A percentile compares a stretch with the other conserved stretches of the same genome.
These are phyloP conservation scores for Chaetothyriales sp. DNA, from an alignment of 2,329 filamentous ascomycete genomes.

Conservation along the genomic window DNA sequence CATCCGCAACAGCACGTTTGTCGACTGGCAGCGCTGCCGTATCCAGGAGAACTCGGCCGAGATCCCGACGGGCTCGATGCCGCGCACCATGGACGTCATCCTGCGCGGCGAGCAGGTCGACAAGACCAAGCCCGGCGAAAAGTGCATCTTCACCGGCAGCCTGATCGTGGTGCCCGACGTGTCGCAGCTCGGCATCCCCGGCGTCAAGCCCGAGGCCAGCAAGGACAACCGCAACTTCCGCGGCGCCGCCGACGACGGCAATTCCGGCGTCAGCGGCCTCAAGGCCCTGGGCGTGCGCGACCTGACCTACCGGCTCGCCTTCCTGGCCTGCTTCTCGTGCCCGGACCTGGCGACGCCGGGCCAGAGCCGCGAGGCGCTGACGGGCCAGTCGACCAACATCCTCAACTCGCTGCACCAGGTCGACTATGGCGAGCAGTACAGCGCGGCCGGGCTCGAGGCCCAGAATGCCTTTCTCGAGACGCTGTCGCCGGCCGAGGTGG, in stretches of 20 bases:
- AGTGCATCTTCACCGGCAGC: constrained; percentile 93
- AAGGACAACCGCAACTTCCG: constrained; percentile 68
- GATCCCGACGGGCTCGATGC: constrained; percentile 97
- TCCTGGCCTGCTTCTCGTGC: constrained; percentile 38
- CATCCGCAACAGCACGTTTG: constrained; percentile 90
- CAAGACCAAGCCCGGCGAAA: constrained; percentile 90
- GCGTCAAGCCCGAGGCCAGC: constrained; percentile 66
- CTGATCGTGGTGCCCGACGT: constrained; percentile 95
- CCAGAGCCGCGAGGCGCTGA: constrained; percentile 48
- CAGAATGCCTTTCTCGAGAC: constrained; percentile 79
- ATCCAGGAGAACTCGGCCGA: constrained; percentile 98
- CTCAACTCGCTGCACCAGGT: constrained; percentile 69
- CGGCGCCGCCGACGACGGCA: constrained; percentile 60
- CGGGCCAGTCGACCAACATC: constrained; percentile 68
- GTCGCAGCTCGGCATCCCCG: constrained; percentile 82
- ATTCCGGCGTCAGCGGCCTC: constrained; percentile 71
- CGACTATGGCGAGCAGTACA: constrained; percentile 49
- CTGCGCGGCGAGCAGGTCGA: constrained; percentile 95
- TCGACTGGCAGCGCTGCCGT: constrained; percentile 98
- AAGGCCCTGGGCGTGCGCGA: constrained; percentile 90
- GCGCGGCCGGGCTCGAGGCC: constrained; percentile 62
- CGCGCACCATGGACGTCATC: constrained; percentile 93
- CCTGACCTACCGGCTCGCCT: constrained; percentile 43
- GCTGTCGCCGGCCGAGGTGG: constrained; percentile 73
- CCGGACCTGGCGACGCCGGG: constrained; percentile 74